Percentiles rank a stretch among this genome's conserved stretches.
Evolutionary conservation across 495 filamentous ascomycete species (phyloP).

Genomic region (Neurospora sp.): DNA sequence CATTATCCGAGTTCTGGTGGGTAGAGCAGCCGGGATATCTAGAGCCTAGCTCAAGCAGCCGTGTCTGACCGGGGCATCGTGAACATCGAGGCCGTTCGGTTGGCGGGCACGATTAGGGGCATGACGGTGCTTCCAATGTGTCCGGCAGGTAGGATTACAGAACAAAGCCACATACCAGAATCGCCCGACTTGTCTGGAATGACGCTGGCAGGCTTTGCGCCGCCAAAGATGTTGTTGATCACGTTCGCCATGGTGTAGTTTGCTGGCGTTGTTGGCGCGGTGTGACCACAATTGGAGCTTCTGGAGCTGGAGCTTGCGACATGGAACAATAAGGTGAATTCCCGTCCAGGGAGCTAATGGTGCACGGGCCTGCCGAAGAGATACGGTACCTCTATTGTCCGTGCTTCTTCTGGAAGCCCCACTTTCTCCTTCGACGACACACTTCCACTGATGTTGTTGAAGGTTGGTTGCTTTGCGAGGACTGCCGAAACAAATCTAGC

Average conservation of each 20-base stretch:
- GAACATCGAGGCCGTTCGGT: not conserved
- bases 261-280: slow-evolving; percentile 5
- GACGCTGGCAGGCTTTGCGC: slow-evolving; percentile 43
- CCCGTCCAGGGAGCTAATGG: not conserved
- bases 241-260: slow-evolving; percentile 52
- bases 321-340: not conserved
- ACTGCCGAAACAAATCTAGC: not conserved
- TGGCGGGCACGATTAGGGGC: not conserved
- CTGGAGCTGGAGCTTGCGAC: not conserved
- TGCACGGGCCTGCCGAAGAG: not conserved
- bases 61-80: not conserved
- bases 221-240: slow-evolving; percentile 59
- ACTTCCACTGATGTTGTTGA: not conserved
- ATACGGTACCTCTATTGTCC: not conserved
- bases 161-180: slow-evolving; percentile 44
- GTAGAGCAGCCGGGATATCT: not conserved
- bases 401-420: not conserved
- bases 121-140: not conserved
- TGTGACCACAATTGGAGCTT: not conserved
- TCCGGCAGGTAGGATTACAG: not conserved
- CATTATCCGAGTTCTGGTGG: not conserved
- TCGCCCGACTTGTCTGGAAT: slow-evolving; percentile 36
- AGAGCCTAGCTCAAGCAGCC: not conserved
- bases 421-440: not conserved
- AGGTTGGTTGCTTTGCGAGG: not conserved